Evolutionary conservation across 257 asterid species (phyloP).

Genomic region (Nicotiana otophora): DNA sequence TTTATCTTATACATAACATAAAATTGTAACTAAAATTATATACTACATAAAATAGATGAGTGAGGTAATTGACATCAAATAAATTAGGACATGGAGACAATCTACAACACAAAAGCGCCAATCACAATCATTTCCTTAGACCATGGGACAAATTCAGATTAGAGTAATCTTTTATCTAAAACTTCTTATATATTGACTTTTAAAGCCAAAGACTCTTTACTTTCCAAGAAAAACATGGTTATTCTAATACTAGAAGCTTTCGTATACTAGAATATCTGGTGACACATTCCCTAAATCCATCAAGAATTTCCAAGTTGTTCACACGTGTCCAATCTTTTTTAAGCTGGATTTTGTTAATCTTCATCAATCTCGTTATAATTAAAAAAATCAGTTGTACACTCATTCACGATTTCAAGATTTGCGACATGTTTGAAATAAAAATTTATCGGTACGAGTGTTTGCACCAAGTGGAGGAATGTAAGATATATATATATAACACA

Average conservation of each 20-base stretch:
- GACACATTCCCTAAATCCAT: neutral
- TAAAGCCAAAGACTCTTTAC: neutral
- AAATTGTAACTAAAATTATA: neutral
- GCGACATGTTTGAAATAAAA: neutral
- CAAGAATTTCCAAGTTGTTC: neutral
- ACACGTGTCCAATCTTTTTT: neutral
- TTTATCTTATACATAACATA: neutral
- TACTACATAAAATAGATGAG: neutral
- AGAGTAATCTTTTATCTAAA: neutral
- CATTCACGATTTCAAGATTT: neutral
- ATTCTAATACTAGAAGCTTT: neutral
- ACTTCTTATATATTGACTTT: neutral
- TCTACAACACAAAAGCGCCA: neutral
- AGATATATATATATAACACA: no score
- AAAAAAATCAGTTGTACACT: neutral
- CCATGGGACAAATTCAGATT: neutral
- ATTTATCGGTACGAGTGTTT: no score
- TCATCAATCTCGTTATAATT: no score
- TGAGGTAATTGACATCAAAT: neutral
- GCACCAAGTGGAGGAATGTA: no score
- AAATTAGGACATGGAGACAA: neutral
- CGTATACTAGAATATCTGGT: neutral
- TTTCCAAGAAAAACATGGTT: neutral
- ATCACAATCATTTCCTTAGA: neutral
- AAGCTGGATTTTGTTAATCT: neutral